phyloP scores from a whole-genome alignment of 305 asterid species.

The Caryopteris hybrid region DNA sequence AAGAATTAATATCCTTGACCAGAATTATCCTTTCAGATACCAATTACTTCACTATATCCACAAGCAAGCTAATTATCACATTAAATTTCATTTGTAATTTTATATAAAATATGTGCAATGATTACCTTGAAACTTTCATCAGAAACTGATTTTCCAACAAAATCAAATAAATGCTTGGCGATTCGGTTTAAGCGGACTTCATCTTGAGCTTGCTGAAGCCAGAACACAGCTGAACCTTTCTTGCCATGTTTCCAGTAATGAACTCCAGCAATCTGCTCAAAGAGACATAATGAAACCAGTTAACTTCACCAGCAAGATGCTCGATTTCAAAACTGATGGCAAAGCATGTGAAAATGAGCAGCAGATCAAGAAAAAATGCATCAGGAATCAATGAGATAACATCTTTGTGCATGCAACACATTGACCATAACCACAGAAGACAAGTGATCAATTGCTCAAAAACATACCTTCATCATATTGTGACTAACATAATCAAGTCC shows the following conservation, averaged over 20 bases:
- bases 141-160: constrained; percentile 84
- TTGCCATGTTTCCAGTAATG: constrained; percentile 95
- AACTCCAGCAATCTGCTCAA: constrained; percentile 77
- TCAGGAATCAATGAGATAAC: neutral
- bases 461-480: constrained; percentile 80
- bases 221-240: constrained; percentile 89
- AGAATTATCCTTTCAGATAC: neutral
- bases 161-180: constrained; percentile 77
- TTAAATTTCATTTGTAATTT: neutral
- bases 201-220: constrained; percentile 98
- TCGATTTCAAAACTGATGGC: neutral
- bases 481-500: constrained; percentile 64
- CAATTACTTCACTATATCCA: constrained; percentile 1
- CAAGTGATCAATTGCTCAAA: neutral
- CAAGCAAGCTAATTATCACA: neutral
- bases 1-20: neutral
- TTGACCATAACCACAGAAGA: constrained; percentile 5
- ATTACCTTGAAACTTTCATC: constrained; percentile 88
- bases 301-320: constrained; percentile 19
- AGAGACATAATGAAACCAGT: constrained; percentile 12
- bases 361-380: neutral
- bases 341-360: constrained; percentile 1
- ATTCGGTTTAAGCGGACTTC: constrained; percentile 81
- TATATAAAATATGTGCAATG: neutral
- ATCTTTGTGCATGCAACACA: neutral